These are phyloP conservation scores for Glycine latifolia DNA, from an alignment of 306 rosid species.

Conservation along the genomic window DNA sequence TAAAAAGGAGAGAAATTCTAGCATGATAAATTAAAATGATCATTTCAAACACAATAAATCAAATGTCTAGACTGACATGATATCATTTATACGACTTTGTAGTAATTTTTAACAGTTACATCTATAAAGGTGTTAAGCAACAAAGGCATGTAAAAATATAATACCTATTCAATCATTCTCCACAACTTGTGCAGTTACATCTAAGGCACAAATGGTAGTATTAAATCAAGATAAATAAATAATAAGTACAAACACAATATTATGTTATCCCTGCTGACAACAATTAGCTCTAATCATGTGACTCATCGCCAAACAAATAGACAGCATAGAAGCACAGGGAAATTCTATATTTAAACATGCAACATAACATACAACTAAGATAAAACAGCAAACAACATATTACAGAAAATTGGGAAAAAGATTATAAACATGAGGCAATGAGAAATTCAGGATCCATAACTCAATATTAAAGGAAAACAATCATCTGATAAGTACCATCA, in stretches of 20 bases:
- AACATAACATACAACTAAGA: conserved; percentile 1
- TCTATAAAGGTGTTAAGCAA: background rate
- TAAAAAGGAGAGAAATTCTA: conserved; percentile 11
- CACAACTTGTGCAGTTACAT: conserved; percentile 13
- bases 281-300: conserved; percentile 26
- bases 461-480: conserved; percentile 17
- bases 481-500: background rate
- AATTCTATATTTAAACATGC: conserved; percentile 22
- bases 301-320: conserved; percentile 12
- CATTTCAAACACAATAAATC: conserved; percentile 26
- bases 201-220: conserved; percentile 10
- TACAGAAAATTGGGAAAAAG: background rate
- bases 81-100: conserved; percentile 29
- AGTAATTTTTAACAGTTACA: background rate
- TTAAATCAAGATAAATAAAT: background rate
- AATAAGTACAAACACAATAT: background rate
- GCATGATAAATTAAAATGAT: conserved; percentile 12
- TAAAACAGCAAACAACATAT: background rate
- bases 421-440: conserved; percentile 5
- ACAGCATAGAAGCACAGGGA: background rate
- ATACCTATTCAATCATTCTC: conserved; percentile 8
- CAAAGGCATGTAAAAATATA: conserved; percentile 16
- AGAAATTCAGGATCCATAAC: conserved; percentile 1
- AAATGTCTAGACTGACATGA: background rate
- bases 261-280: background rate